Base-by-base conservation (phyloP, 352 stramenopile genomes). In the Globisporangium solare region DNA sequence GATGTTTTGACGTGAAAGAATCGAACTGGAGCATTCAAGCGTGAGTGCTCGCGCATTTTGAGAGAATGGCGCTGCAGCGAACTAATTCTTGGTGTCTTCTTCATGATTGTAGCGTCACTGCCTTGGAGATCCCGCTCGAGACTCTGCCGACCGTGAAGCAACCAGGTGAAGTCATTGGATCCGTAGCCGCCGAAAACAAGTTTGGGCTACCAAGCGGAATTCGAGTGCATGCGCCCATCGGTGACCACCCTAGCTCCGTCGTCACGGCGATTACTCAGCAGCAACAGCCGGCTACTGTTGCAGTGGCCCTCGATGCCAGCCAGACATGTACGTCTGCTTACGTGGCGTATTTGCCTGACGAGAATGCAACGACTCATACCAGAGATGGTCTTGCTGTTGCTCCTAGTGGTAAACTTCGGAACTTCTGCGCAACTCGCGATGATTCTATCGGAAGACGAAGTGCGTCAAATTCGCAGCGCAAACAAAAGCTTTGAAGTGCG, bases 341-440 rank as follows among this genome's bases (percentile, higher is more conserved):
- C n/a, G 7, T 8, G 10, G 10, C 1, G 27, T 6, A 35, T 35
- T 35, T 35, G 5, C 27, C 27, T 35, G 27, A 35, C 6, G 27
- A 35, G 27, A 35, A 35, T 35, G 27, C 7, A 35, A 35, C 5
- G 10, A 6, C 27, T 7, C 10, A 35, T 35, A 6, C 5, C 41
- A 10, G 47, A 56, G 24, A 47, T 37, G 20, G 27, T 31, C 68
- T 56, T 51, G 31, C 48, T 35, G 1, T 27, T 27, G 20, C 15
- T 15, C 37, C 53, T 53, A 91, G 84, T 92, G 61, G 68, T 94
- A 17, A 94, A 92, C 60, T 79, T 94, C 22, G 84, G 84, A 15
- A 94, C 84, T 14, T 94, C 84, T 17, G 84, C 81, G 22, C 84
- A 94, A 47, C 65, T 94, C 45, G 79, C 79, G 14, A 79, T 91